Conservation (phyloP, 768 basidiomycete genomes). For the Mycena venus region DNA sequence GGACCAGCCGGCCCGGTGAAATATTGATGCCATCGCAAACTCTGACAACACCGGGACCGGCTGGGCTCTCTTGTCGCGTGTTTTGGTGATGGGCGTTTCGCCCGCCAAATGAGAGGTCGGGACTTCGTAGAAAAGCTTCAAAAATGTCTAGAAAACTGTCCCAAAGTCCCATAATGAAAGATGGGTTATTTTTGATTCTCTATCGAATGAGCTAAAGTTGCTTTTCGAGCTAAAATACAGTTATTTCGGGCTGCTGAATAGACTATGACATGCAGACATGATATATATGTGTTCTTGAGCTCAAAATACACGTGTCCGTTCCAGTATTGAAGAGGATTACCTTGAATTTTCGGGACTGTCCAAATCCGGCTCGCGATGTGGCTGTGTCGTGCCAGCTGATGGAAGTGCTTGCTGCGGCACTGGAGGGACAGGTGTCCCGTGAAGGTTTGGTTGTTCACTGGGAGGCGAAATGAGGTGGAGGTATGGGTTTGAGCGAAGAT, state of each 20-base stretch:
- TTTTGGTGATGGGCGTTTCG: too few species aligned
- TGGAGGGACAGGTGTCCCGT: background rate
- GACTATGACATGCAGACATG: background rate
- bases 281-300: background rate
- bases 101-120: too few species aligned
- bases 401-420: background rate
- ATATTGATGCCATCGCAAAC: too few species aligned
- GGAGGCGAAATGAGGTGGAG: background rate
- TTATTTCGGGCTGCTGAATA: background rate
- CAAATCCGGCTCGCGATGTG: background rate
- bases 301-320: background rate
- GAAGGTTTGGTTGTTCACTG: background rate
- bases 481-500: background rate
- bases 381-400: background rate
- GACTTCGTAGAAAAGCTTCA: too few species aligned
- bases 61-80: too few species aligned
- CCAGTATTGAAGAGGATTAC: background rate
- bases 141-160: too few species aligned
- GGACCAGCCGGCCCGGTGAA: background rate
- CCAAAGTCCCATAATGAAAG: too few species aligned
- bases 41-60: too few species aligned
- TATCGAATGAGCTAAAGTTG: background rate
- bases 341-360: background rate
- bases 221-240: background rate
- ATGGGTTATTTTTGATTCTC: too few species aligned